phyloP scores from a whole-genome alignment of 441 rosid genomes.

The Omphalea diandra region DNA sequence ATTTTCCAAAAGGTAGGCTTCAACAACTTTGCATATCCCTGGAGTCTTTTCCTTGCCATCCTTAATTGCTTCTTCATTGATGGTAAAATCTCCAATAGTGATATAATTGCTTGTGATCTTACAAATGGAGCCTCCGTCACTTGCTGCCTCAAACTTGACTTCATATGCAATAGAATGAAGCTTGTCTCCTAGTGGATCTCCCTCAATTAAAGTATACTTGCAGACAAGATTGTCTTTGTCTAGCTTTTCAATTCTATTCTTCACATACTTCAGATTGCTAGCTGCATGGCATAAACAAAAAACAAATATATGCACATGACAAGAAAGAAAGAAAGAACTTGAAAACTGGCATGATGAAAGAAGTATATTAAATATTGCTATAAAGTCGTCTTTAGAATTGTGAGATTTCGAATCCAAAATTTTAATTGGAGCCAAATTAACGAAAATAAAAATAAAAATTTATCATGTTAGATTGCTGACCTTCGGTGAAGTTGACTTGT shows the following conservation, averaged over 20 bases:
- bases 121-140: constrained; percentile 30
- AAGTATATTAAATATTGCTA: no score
- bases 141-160: constrained; percentile 34
- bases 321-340: no score
- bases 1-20: constrained; percentile 37
- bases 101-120: constrained; percentile 33
- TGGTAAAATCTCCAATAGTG: constrained; percentile 20
- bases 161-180: constrained; percentile 35
- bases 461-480: constrained; percentile 19
- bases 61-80: constrained; percentile 30
- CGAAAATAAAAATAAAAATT: no score
- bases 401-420: no score
- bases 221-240: constrained; percentile 32
- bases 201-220: constrained; percentile 40
- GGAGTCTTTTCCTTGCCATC: constrained; percentile 28
- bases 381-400: no score
- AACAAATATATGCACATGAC: no score
- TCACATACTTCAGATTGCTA: constrained; percentile 32
- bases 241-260: constrained; percentile 34
- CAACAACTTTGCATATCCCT: constrained; percentile 37
- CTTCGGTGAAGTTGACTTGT: constrained; percentile 39
- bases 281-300: constrained; percentile 9
- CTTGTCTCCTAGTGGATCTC: constrained; percentile 29
- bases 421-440: no score
- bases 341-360: no score